Percentiles rank a stretch among this genome's conserved stretches.
Conservation (phyloP, 768 basidiomycete genomes). For the Termitomyces sp. region DNA sequence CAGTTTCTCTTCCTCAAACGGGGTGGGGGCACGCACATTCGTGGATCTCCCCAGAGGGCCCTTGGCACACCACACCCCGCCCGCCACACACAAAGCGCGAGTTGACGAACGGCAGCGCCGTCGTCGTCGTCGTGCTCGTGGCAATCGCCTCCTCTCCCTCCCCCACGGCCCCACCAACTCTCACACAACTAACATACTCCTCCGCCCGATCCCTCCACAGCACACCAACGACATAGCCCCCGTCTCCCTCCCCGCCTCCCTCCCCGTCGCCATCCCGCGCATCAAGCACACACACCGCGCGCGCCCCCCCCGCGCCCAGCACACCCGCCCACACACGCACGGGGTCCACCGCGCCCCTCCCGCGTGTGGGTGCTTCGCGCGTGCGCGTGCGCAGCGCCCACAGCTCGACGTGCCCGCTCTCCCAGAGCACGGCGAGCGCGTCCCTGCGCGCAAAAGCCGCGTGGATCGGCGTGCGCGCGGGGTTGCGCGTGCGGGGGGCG, state of each 20-base stretch:
- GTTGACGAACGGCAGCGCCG: slow-evolving; percentile 31
- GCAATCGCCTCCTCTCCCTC: too few species aligned
- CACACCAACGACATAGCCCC: slow-evolving; percentile 24
- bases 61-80: slow-evolving; percentile 34
- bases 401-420: slow-evolving; percentile 59
- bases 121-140: slow-evolving; percentile 7
- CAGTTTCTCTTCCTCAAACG: too few species aligned
- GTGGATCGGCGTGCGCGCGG: slow-evolving; percentile 68
- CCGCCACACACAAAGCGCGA: slow-evolving; percentile 41
- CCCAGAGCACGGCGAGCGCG: slow-evolving; percentile 62
- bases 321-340: slow-evolving; percentile 30
- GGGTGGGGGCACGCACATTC: slow-evolving; percentile 29
- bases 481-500: too few species aligned
- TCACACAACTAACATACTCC: slow-evolving; percentile 34
- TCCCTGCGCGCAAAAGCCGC: slow-evolving; percentile 59
- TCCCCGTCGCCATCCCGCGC: too few species aligned
- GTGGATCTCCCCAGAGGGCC: slow-evolving; percentile 40
- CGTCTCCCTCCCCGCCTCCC: too few species aligned
- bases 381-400: slow-evolving; percentile 67
- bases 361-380: slow-evolving; percentile 58
- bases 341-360: slow-evolving; percentile 56
- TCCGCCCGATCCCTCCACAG: slow-evolving; percentile 33
- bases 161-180: too few species aligned
- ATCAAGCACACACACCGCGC: too few species aligned
- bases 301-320: too few species aligned